These are phyloP conservation scores for Boletus insuetus DNA, from an alignment of 768 basidiomycete genomes.

Conservation along the genomic window DNA sequence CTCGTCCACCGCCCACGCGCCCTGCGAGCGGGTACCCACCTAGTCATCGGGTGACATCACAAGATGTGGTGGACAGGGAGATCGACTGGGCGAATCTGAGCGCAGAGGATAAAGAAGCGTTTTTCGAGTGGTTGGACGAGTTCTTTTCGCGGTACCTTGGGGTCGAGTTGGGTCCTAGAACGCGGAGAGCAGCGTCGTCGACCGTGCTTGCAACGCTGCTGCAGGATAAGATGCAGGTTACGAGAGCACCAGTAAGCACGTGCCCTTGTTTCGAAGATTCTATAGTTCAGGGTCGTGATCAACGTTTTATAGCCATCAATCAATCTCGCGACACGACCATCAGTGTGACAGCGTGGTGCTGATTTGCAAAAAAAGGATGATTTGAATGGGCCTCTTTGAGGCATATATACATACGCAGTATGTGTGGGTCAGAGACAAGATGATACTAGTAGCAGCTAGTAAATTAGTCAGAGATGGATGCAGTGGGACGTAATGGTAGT, in stretches of 20 bases:
- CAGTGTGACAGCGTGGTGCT: neutral
- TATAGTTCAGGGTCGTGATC: neutral
- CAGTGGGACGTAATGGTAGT: conserved; percentile 4
- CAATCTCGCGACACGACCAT: conserved; percentile 23
- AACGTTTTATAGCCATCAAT: conserved; percentile 18
- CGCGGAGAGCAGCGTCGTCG: neutral
- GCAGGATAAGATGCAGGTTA: neutral
- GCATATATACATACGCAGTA: conserved; percentile 13
- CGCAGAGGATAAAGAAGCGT: conserved; percentile 62
- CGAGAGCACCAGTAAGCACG: conserved; percentile 21
- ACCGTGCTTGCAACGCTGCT: neutral
- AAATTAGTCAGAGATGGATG: conserved; percentile 17
- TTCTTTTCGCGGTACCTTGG: conserved; percentile 57
- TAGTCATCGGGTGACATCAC: conserved; percentile 1
- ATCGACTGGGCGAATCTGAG: conserved; percentile 74
- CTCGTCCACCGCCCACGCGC: conserved; percentile 29
- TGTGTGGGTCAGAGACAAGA: conserved; percentile 7
- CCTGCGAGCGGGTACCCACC: conserved; percentile 26
- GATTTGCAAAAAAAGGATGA: neutral
- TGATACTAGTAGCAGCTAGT: neutral
- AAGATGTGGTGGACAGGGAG: neutral
- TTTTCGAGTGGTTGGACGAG: conserved; percentile 81
- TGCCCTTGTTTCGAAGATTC: neutral
- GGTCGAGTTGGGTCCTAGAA: conserved; percentile 20
- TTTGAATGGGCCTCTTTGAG: neutral